A percentile compares a stretch with the other conserved stretches of the same genome.
Conservation (phyloP, 768 basidiomycete species). For the Porphyrellus cyaneotinctus region DNA sequence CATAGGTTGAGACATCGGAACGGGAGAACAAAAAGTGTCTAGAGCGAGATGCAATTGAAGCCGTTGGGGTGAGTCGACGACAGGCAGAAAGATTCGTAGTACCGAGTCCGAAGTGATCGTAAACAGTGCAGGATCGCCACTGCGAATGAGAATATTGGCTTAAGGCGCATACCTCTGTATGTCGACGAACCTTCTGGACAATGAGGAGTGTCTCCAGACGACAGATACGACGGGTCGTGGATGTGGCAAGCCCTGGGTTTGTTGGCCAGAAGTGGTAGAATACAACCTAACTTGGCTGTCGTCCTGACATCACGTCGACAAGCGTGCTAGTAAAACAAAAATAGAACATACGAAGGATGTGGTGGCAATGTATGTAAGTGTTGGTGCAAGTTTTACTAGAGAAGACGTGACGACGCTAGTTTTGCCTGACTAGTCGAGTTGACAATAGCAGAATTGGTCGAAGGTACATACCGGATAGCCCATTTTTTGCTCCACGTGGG, state of each 20-base stretch:
- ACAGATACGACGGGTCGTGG: slow-evolving; percentile 69
- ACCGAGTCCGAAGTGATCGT: slow-evolving; percentile 81
- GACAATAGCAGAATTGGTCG: slow-evolving; percentile 1
- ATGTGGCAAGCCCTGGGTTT: slow-evolving; percentile 66
- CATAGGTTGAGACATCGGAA: slow-evolving; percentile 32
- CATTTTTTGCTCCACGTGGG: slow-evolving; percentile 83
- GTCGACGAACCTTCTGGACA: slow-evolving; percentile 55
- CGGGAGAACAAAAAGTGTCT: slow-evolving; percentile 62
- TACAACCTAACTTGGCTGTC: slow-evolving; percentile 60
- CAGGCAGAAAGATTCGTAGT: slow-evolving; percentile 81
- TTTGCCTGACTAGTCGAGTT: slow-evolving; percentile 23
- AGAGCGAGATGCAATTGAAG: slow-evolving; percentile 82
- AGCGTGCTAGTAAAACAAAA: neutral
- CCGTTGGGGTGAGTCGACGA: slow-evolving; percentile 79
- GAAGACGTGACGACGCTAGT: slow-evolving; percentile 44
- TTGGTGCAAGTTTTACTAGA: slow-evolving; percentile 66
- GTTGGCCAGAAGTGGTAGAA: slow-evolving; percentile 67
- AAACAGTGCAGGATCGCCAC: slow-evolving; percentile 75
- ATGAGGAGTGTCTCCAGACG: slow-evolving; percentile 68
- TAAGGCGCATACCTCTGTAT: neutral
- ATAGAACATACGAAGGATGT: slow-evolving; percentile 48
- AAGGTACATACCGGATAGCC: slow-evolving; percentile 50
- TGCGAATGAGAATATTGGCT: slow-evolving; percentile 26
- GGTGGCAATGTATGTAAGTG: slow-evolving; percentile 68
- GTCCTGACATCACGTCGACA: slow-evolving; percentile 37